phyloP scores from a whole-genome alignment of 352 stramenopile genomes.

The Pythium oligandrum region DNA sequence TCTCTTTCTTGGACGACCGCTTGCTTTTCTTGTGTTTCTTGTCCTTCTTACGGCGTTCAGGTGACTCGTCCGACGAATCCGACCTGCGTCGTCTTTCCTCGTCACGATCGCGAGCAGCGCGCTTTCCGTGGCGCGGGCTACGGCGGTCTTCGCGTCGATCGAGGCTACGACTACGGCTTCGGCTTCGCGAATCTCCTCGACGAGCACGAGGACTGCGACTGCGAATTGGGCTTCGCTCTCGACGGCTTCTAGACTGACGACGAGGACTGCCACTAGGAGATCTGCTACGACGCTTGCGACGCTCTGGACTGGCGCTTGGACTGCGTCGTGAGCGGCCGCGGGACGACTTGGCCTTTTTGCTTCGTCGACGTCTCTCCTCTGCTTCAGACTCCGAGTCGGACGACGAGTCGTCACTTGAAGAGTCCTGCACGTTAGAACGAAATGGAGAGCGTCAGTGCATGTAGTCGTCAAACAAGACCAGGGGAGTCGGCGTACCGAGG shows the following conservation, averaged over 20 bases:
- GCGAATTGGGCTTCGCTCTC: background rate
- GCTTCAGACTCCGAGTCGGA: slow-evolving; percentile 8
- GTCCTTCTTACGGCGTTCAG: slow-evolving; percentile 20
- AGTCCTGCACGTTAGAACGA: slow-evolving; percentile 3
- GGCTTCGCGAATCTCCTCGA: slow-evolving; percentile 1
- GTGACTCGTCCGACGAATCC: too few species aligned
- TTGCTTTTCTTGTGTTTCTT: slow-evolving; percentile 48
- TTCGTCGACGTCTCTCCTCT: slow-evolving; percentile 3
- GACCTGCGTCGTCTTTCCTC: slow-evolving; percentile 32
- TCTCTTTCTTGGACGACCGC: slow-evolving; percentile 18
- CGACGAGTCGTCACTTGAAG: slow-evolving; percentile 15
- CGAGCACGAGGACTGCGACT: background rate
- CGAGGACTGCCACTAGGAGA: background rate
- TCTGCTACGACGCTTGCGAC: background rate
- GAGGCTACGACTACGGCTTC: slow-evolving; percentile 26
- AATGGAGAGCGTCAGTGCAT: background rate
- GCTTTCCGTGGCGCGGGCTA: slow-evolving; percentile 6
- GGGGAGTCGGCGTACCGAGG: slow-evolving; percentile 2
- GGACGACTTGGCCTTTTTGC: background rate
- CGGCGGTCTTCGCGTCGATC: background rate
- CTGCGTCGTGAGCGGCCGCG: slow-evolving; percentile 1
- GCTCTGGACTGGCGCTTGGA: slow-evolving; percentile 6
- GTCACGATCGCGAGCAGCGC: slow-evolving; percentile 4
- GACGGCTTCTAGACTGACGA: slow-evolving; percentile 4
- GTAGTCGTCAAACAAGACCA: background rate